phyloP scores from a whole-genome alignment of 805 yeast species.

The Candida maris region DNA sequence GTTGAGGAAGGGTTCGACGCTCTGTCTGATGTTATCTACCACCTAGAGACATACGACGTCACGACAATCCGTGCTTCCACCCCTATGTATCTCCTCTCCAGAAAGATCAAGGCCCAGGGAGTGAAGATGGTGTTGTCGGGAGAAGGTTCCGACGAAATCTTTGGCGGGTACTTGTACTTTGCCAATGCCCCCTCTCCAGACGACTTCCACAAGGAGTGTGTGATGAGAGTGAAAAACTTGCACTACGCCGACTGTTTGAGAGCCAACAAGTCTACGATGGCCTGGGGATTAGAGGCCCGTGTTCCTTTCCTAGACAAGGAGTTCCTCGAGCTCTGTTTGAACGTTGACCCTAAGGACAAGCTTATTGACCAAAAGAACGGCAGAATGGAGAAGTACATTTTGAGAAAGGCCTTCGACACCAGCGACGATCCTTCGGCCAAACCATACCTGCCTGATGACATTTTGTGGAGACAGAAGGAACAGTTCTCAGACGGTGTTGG shows the following conservation, averaged over 20 bases:
- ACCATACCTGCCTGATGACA: slow-evolving; percentile 94
- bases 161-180: slow-evolving; percentile 97
- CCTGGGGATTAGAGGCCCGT: slow-evolving; percentile 99
- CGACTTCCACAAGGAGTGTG: slow-evolving; percentile 95
- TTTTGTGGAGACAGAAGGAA: slow-evolving; percentile 99
- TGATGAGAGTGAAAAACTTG: slow-evolving; percentile 93
- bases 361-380: slow-evolving; percentile 69
- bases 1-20: slow-evolving; percentile 96
- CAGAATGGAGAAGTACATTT: slow-evolving; percentile 87
- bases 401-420: slow-evolving; percentile 97
- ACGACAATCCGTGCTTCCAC: slow-evolving; percentile 99
- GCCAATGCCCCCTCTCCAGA: slow-evolving; percentile 92
- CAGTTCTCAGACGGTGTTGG: slow-evolving; percentile 99
- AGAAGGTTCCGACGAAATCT: slow-evolving; percentile 98
- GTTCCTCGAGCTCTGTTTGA: slow-evolving; percentile 89
- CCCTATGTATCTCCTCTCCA: slow-evolving; percentile 93
- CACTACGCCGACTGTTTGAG: slow-evolving; percentile 96
- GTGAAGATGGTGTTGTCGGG: slow-evolving; percentile 99
- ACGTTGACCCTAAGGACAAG: slow-evolving; percentile 91
- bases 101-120: slow-evolving; percentile 99
- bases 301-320: slow-evolving; percentile 97
- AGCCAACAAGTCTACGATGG: slow-evolving; percentile 99
- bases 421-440: slow-evolving; percentile 68
- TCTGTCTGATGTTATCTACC: slow-evolving; percentile 87
- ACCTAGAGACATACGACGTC: slow-evolving; percentile 96